phyloP scores from a whole-genome alignment of 306 rosid species.

The Fagus crenata region DNA sequence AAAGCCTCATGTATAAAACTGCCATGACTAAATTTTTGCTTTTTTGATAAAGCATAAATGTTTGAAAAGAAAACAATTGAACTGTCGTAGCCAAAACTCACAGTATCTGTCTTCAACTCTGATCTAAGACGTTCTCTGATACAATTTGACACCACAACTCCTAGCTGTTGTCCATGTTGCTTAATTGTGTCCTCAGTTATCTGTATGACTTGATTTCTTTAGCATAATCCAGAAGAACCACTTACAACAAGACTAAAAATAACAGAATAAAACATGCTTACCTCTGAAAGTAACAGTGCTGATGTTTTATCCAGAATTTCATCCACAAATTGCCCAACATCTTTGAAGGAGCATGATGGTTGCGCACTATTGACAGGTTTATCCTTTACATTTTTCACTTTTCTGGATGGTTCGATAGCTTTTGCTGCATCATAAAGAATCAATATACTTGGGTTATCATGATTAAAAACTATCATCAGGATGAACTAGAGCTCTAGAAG shows the following conservation, averaged over 20 bases:
- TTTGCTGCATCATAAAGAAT: constrained; percentile 46
- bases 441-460: background rate
- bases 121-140: constrained; percentile 56
- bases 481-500: background rate
- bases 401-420: constrained; percentile 42
- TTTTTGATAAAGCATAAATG: background rate
- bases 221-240: constrained; percentile 11
- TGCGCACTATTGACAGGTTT: constrained; percentile 42
- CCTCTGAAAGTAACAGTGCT: constrained; percentile 70
- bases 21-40: background rate
- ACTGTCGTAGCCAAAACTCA: constrained; percentile 47
- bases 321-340: constrained; percentile 71
- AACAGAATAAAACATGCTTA: constrained; percentile 13
- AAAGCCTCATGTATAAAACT: background rate
- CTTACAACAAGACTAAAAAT: constrained; percentile 20
- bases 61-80: background rate
- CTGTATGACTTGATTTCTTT: constrained; percentile 44
- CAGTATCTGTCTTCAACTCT: constrained; percentile 73
- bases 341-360: constrained; percentile 42
- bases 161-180: constrained; percentile 65
- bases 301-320: constrained; percentile 76
- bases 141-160: constrained; percentile 54
- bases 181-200: constrained; percentile 57
- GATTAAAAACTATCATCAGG: background rate
- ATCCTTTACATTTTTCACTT: constrained; percentile 45